Conservation (phyloP, 2,329 filamentous ascomycete species). For the Gliomastix tumulicola region DNA sequence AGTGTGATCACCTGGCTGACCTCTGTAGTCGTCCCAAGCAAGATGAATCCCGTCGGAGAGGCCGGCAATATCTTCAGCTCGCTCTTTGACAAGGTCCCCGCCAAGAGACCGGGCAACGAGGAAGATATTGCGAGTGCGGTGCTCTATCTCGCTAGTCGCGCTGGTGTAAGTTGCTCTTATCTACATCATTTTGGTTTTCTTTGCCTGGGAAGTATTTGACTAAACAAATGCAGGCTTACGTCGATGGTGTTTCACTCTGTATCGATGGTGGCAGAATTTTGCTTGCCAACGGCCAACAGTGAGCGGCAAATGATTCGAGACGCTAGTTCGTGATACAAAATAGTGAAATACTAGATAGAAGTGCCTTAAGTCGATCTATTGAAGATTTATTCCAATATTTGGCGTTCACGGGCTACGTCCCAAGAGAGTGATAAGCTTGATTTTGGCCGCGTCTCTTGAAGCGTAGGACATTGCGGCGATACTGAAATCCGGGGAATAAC, state of each 20-base stretch:
- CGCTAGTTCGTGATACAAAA: too few species aligned
- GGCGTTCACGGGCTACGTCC: too few species aligned
- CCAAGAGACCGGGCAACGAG: slow-evolving; percentile 18
- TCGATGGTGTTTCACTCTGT: slow-evolving; percentile 20
- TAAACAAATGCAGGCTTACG: slow-evolving; percentile 21
- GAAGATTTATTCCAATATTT: too few species aligned
- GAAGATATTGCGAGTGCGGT: slow-evolving; percentile 20
- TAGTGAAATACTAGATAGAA: too few species aligned
- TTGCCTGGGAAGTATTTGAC: neutral
- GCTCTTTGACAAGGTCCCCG: slow-evolving; percentile 22
- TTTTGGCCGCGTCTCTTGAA: too few species aligned
- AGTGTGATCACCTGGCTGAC: too few species aligned
- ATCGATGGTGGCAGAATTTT: slow-evolving; percentile 20
- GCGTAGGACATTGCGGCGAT: too few species aligned
- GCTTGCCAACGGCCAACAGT: slow-evolving; percentile 19
- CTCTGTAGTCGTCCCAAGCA: slow-evolving; percentile 21
- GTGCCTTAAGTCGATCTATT: too few species aligned
- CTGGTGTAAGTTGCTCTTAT: slow-evolving; percentile 15
- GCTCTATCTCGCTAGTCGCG: slow-evolving; percentile 19
- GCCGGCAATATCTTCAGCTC: slow-evolving; percentile 21
- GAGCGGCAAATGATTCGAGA: too few species aligned
- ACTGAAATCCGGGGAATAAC: too few species aligned
- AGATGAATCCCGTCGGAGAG: slow-evolving; percentile 22
- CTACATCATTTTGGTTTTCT: neutral
- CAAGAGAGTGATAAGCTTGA: too few species aligned